phyloP scores from a whole-genome alignment of 495 filamentous ascomycete genomes.

The Aspergillus mulundensis region DNA sequence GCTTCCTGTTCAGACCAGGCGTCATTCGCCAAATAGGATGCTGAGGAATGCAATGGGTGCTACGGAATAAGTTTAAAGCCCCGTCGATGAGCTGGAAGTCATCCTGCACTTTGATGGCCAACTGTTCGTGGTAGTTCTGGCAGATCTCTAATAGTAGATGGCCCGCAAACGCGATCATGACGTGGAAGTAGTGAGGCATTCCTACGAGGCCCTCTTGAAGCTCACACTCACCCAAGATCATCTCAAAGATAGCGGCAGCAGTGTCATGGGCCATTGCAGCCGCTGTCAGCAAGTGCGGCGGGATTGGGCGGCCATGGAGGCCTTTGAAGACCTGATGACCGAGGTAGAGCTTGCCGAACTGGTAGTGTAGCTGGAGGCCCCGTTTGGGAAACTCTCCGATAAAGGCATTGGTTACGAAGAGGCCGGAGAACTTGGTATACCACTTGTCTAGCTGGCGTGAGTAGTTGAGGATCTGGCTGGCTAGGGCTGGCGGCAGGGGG shows the following conservation, averaged over 20 bases:
- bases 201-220: slow-evolving; percentile 36
- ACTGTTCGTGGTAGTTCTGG: slow-evolving; percentile 21
- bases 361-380: slow-evolving; percentile 40
- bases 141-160: slow-evolving; percentile 43
- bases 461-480: slow-evolving; percentile 31
- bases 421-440: slow-evolving; percentile 30
- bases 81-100: slow-evolving; percentile 23
- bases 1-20: slow-evolving; percentile 23
- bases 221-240: slow-evolving; percentile 36
- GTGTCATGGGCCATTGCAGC: slow-evolving; percentile 37
- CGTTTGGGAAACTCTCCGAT: slow-evolving; percentile 42
- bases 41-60: slow-evolving; percentile 19
- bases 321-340: slow-evolving; percentile 43
- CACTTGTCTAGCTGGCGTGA: slow-evolving; percentile 39
- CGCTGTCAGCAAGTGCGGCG: slow-evolving; percentile 30
- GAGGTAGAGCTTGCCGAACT: slow-evolving; percentile 45
- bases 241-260: slow-evolving; percentile 37
- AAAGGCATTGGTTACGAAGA: slow-evolving; percentile 27
- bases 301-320: slow-evolving; percentile 29
- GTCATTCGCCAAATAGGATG: slow-evolving; percentile 30
- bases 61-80: slow-evolving; percentile 22
- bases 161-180: slow-evolving; percentile 45
- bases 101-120: slow-evolving; percentile 18
- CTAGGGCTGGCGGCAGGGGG: slow-evolving; percentile 28
- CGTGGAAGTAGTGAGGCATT: slow-evolving; percentile 45